These are phyloP conservation scores for Mycena rebaudengoi DNA, from an alignment of 768 basidiomycete genomes.

Conservation along the genomic window DNA sequence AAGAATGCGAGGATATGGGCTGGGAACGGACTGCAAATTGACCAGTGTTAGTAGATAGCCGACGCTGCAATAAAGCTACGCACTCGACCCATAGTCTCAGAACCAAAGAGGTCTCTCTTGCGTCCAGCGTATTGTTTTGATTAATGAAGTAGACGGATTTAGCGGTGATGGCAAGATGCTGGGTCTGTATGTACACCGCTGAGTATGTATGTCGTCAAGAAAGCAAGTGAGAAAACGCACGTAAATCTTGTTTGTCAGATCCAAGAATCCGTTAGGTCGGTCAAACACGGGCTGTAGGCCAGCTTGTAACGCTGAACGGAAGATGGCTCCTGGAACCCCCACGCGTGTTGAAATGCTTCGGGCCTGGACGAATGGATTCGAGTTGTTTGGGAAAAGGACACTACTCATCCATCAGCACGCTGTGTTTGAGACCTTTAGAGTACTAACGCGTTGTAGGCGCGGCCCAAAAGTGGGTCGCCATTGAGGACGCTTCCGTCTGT, in stretches of 20 bases:
- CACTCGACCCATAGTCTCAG: conserved; percentile 70
- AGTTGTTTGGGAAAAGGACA: conserved; percentile 49
- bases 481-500: conserved; percentile 20
- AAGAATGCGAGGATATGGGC: conserved; percentile 58
- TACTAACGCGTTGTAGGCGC: conserved; percentile 23
- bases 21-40: conserved; percentile 56
- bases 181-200: conserved; percentile 48
- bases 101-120: conserved; percentile 48
- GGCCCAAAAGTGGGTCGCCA: conserved; percentile 11
- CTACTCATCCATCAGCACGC: conserved; percentile 33
- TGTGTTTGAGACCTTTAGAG: not conserved
- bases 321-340: conserved; percentile 70
- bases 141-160: conserved; percentile 67
- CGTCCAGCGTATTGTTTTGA: conserved; percentile 46
- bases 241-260: conserved; percentile 59
- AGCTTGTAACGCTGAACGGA: conserved; percentile 55
- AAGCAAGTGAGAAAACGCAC: conserved; percentile 44
- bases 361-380: conserved; percentile 57
- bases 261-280: conserved; percentile 57
- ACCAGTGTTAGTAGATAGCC: not conserved
- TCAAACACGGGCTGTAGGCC: conserved; percentile 59
- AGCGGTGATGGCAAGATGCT: conserved; percentile 65
- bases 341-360: conserved; percentile 57
- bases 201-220: not conserved
- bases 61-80: conserved; percentile 31